Percentiles rank a stretch among this genome's conserved stretches.
These are phyloP conservation scores for Monilinia fructicola DNA, from an alignment of 2,329 filamentous ascomycete genomes.

Conservation along the genomic window DNA sequence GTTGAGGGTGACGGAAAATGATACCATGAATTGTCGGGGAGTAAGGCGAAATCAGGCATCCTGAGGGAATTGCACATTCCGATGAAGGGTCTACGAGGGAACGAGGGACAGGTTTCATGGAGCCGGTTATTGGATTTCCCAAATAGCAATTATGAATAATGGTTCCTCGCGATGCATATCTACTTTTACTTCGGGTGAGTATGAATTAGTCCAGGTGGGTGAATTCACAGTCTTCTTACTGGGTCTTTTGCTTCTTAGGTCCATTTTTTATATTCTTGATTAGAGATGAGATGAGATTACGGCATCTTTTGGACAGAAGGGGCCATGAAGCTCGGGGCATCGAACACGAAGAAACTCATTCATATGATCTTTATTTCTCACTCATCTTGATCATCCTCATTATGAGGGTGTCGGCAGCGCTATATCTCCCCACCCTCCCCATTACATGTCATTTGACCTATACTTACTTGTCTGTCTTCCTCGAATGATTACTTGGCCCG, in stretches of 20 bases:
- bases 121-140: neutral
- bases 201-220: conserved; percentile 3
- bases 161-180: neutral
- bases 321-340: neutral
- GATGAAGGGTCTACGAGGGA: conserved; percentile 12
- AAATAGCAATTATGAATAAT: conserved; percentile 17
- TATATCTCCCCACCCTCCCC: neutral
- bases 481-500: neutral
- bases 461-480: neutral
- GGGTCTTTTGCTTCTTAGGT: neutral
- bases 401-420: neutral
- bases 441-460: neutral
- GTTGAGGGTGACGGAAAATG: conserved; percentile 5
- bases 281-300: neutral
- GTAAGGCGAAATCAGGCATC: conserved; percentile 18
- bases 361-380: neutral
- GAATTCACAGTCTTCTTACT: neutral
- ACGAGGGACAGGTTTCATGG: neutral
- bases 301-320: neutral
- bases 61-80: conserved; percentile 14
- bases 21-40: conserved; percentile 20
- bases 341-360: neutral
- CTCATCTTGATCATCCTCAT: too few relatives aligned
- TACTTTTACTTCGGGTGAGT: conserved; percentile 9
- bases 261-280: neutral